phyloP scores from a whole-genome alignment of 805 yeast species.

The Brettanomyces custersianus region DNA sequence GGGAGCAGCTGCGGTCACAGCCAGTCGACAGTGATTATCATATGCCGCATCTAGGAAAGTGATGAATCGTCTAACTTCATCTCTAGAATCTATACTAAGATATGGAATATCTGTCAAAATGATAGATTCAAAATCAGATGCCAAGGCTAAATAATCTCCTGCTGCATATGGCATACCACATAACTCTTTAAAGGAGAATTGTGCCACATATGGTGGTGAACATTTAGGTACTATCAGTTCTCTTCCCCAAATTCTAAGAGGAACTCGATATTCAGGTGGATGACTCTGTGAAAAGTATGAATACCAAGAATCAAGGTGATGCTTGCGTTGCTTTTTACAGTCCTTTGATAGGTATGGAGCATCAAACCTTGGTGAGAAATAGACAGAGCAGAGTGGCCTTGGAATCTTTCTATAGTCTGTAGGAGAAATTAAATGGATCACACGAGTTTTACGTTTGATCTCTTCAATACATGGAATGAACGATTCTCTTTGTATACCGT shows the following conservation, averaged over 20 bases:
- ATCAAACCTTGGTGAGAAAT: constrained; percentile 64
- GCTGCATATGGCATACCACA: constrained; percentile 88
- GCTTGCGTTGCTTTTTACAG: constrained; percentile 40
- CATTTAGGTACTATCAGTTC: constrained; percentile 65
- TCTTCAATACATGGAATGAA: constrained; percentile 88
- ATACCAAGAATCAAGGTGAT: constrained; percentile 74
- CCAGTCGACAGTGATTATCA: constrained; percentile 80
- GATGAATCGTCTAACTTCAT: constrained; percentile 82
- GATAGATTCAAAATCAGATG: constrained; percentile 64
- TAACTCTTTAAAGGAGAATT: constrained; percentile 75
- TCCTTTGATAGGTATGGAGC: constrained; percentile 42
- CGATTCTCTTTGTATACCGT: constrained; percentile 88
- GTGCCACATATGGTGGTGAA: constrained; percentile 76
- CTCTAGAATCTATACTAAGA: constrained; percentile 67
- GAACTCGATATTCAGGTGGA: constrained; percentile 26
- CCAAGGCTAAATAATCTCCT: constrained; percentile 85
- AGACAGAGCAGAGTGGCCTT: constrained; percentile 72
- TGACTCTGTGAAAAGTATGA: constrained; percentile 63
- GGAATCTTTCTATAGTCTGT: constrained; percentile 90
- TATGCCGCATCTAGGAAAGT: constrained; percentile 94
- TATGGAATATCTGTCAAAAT: constrained; percentile 92
- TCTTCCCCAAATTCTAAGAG: constrained; percentile 80
- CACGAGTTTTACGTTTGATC: constrained; percentile 64
- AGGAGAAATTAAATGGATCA: constrained; percentile 77
- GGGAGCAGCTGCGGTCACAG: constrained; percentile 82